phyloP scores from a whole-genome alignment of 306 rosid genomes.

The Medicago arabica region DNA sequence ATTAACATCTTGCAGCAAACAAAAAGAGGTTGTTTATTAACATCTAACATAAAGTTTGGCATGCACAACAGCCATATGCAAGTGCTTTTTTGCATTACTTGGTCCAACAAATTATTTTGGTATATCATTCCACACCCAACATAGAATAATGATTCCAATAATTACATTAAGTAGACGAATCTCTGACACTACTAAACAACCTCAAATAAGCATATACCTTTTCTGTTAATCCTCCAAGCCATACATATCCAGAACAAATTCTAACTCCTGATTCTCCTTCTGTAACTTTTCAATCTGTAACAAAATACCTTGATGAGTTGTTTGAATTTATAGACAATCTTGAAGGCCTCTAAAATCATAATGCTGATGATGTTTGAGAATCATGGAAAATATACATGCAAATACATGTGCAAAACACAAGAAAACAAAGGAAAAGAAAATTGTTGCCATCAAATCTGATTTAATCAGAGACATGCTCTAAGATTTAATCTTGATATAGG shows the following conservation, averaged over 20 bases:
- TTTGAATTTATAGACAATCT: slow-evolving; percentile 29
- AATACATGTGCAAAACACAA: too few species aligned
- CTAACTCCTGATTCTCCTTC: slow-evolving; percentile 72
- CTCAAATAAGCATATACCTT: slow-evolving; percentile 58
- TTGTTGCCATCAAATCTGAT: too few species aligned
- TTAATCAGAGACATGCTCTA: too few species aligned
- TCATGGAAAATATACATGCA: slow-evolving; percentile 4
- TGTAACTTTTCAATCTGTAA: slow-evolving; percentile 79
- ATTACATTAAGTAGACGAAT: slow-evolving; percentile 13
- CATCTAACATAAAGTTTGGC: background rate
- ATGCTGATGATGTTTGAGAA: slow-evolving; percentile 2
- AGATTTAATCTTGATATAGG: too few species aligned
- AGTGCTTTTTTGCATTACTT: slow-evolving; percentile 20
- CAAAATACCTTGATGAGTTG: slow-evolving; percentile 38
- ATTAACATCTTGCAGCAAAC: background rate
- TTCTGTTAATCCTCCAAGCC: slow-evolving; percentile 73
- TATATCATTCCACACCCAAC: slow-evolving; percentile 9
- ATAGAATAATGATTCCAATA: background rate
- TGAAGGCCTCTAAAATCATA: slow-evolving; percentile 29
- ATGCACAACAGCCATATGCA: background rate
- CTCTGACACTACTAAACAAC: slow-evolving; percentile 21
- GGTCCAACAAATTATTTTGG: background rate
- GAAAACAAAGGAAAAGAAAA: too few species aligned
- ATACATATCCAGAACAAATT: slow-evolving; percentile 72
- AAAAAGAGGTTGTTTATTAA: background rate